Base-by-base conservation (phyloP, 176 grass and related monocot species). In the Eremochloa ophiuroides region DNA sequence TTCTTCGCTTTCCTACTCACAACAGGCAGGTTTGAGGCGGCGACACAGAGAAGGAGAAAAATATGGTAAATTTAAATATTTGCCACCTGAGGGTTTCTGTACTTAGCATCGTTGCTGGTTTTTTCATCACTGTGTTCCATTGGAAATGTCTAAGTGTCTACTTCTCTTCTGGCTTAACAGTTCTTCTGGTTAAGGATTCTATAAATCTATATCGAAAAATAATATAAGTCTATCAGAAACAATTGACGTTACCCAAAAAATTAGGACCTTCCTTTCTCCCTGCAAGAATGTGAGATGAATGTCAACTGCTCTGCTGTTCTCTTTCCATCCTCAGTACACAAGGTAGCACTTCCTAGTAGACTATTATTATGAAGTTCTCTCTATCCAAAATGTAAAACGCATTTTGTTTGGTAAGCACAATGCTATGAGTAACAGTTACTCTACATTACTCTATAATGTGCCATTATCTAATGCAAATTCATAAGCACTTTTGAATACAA, bases 41-140 rank as follows among this genome's bases (percentile, higher is more conserved):
- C 18, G 73, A 78, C 60, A 70, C 79, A 33, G 46, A 25, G 22
- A 88, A 89, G 91, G 94, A 97, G 94, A 97, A 94, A 91, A n/a
- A n/a, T n/a, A n/a, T n/a, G n/a, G n/a, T n/a, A n/a, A n/a, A n/a
- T n/a, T n/a, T n/a, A n/a, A n/a, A n/a, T n/a, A n/a, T n/a, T n/a
- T n/a, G n/a, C n/a, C n/a, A n/a, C n/a, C n/a, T 82, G 22, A 31
- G 39, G 25, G 66, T 72, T 34, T 22, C 48, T 51, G 48, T 73
- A 7, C 4, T 41, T 71, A 15, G 15, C 3, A 71, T 26, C 17
- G 1, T 65, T 38, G 22, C 43, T 83, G n/a, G n/a, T 0, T 10
- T 5, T 22, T 70, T 44, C 25, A 22, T 38, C 33, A 56, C 15
- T 25, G 8, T 75, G 44, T 75, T 17, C 14, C 11, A 41, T 65